These are phyloP conservation scores for Pyricularia grisea DNA, from an alignment of 2,329 filamentous ascomycete genomes.

Conservation along the genomic window DNA sequence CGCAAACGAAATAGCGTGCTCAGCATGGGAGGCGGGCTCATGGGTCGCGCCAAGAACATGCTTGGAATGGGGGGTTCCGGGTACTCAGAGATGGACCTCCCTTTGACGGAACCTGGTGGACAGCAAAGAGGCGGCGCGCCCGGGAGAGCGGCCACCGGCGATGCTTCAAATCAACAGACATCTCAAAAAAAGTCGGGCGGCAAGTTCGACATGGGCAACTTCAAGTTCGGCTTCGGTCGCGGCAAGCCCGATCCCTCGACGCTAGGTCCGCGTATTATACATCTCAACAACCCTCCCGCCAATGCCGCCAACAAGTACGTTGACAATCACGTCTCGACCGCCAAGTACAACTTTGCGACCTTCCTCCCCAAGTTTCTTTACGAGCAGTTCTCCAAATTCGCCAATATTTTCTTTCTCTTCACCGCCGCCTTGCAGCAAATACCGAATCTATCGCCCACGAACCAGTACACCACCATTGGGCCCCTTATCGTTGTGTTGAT, in stretches of 20 bases:
- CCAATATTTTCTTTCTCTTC: slow-evolving; percentile 98
- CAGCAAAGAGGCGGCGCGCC: slow-evolving; percentile 24
- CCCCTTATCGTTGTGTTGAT: slow-evolving; percentile 83
- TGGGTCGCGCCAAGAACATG: slow-evolving; percentile 83
- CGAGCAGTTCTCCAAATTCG: slow-evolving; percentile 98
- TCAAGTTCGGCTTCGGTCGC: slow-evolving; percentile 88
- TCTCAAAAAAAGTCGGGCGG: slow-evolving; percentile 36
- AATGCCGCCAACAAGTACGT: slow-evolving; percentile 85
- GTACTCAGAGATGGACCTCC: slow-evolving; percentile 98
- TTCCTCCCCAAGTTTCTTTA: slow-evolving; percentile 96
- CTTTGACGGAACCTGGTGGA: slow-evolving; percentile 67
- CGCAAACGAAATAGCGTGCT: slow-evolving; percentile 83
- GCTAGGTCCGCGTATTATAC: slow-evolving; percentile 82
- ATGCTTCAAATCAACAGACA: neutral
- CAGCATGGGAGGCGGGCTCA: slow-evolving; percentile 73
- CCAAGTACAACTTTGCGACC: slow-evolving; percentile 90
- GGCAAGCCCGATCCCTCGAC: slow-evolving; percentile 82
- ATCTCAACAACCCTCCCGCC: slow-evolving; percentile 91
- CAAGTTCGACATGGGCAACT: slow-evolving; percentile 61
- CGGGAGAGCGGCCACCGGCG: slow-evolving; percentile 19
- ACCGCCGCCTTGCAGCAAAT: slow-evolving; percentile 93
- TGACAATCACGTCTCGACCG: slow-evolving; percentile 94
- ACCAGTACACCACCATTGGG: slow-evolving; percentile 90
- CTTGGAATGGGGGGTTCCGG: slow-evolving; percentile 69
- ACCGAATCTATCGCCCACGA: slow-evolving; percentile 87